Conservation (phyloP, 202 grass and related monocot species). For the Elaeis oleifera region DNA sequence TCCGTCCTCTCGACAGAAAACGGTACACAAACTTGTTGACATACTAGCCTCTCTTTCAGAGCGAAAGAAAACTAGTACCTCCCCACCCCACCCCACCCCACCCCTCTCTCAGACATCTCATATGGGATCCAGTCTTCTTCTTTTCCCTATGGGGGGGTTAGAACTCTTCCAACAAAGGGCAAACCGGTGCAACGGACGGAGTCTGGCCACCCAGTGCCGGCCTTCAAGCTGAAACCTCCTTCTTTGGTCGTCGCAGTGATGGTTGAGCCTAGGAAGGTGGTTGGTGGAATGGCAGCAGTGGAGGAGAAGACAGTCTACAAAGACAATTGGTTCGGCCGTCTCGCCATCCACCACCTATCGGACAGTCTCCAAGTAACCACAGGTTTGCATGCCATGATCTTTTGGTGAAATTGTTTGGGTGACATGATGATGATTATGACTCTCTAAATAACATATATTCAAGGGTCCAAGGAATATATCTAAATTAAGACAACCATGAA, state of each 20-base stretch:
- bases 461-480: too few species aligned
- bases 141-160: constrained; percentile 7
- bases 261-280: constrained; percentile 26
- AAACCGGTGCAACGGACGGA: too few species aligned
- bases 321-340: constrained; percentile 76
- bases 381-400: constrained; percentile 24
- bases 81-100: too few species aligned
- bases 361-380: constrained; percentile 52
- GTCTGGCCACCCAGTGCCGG: not conserved
- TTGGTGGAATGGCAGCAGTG: not conserved
- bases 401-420: not conserved
- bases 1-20: too few species aligned
- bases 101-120: too few species aligned
- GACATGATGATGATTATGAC: too few species aligned
- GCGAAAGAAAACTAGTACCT: too few species aligned
- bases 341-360: constrained; percentile 80
- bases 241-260: constrained; percentile 18
- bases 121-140: constrained; percentile 1
- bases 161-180: not conserved
- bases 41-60: too few species aligned
- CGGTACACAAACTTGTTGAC: too few species aligned
- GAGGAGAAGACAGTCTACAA: constrained; percentile 24
- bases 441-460: too few species aligned
- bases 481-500: too few species aligned
- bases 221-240: constrained; percentile 1